phyloP scores from a whole-genome alignment of 75 land plant genomes.

The Pseudotsuga menziesii region DNA sequence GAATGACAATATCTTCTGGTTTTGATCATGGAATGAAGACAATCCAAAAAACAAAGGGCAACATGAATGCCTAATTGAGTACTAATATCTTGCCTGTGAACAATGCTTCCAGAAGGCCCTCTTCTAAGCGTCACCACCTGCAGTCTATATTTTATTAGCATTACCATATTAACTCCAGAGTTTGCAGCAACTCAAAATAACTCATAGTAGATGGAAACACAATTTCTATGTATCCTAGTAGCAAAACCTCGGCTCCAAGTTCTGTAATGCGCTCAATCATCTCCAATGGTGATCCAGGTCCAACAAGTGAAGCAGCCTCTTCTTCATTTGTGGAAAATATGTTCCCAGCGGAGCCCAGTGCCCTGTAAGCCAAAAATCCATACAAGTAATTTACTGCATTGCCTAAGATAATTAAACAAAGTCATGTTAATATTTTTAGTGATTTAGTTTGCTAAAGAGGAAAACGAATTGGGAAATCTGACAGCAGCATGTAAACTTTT shows the following conservation, averaged over 20 bases:
- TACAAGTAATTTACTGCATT: too few species aligned
- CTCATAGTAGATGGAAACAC: background rate
- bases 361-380: slow-evolving; percentile 16
- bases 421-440: too few species aligned
- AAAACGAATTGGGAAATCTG: too few species aligned
- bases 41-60: background rate
- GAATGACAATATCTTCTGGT: background rate
- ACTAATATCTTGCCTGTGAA: slow-evolving; percentile 39
- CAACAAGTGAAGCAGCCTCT: slow-evolving; percentile 50
- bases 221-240: background rate
- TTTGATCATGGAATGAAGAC: background rate
- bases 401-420: too few species aligned
- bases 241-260: slow-evolving; percentile 49
- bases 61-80: background rate
- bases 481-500: too few species aligned
- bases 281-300: slow-evolving; percentile 44
- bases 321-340: slow-evolving; percentile 51
- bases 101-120: slow-evolving; percentile 42
- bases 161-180: slow-evolving; percentile 5
- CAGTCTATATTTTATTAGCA: slow-evolving; percentile 3
- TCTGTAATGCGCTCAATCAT: slow-evolving; percentile 37
- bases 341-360: slow-evolving; percentile 35
- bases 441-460: too few species aligned
- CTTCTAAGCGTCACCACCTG: slow-evolving; percentile 46
- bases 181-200: background rate